Conservation (phyloP, 2,329 filamentous ascomycete species). For the Cladorrhinum sp. region DNA sequence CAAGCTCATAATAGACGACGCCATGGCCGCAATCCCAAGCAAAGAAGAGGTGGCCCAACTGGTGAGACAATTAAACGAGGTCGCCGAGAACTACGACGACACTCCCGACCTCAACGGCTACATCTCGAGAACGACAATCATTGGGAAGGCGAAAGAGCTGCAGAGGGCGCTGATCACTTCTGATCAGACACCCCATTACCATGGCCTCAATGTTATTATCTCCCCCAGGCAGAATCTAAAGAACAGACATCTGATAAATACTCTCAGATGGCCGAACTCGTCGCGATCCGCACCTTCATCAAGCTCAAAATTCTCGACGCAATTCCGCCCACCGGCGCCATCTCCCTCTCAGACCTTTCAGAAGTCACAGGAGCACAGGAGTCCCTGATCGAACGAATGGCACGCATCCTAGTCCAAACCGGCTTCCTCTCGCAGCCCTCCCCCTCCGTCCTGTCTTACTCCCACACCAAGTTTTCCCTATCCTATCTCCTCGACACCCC, state of each 20-base stretch:
- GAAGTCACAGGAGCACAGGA: constrained; percentile 29
- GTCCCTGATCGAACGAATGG: constrained; percentile 32
- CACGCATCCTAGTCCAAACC: constrained; percentile 31
- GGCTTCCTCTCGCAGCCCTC: constrained; percentile 33
- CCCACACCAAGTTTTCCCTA: constrained; percentile 33
- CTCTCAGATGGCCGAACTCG: constrained; percentile 31
- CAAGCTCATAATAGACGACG: too few relatives aligned
- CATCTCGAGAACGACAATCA: constrained; percentile 30
- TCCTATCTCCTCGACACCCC: constrained; percentile 30
- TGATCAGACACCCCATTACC: constrained; percentile 33
- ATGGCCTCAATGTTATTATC: constrained; percentile 31
- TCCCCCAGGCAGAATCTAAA: too few relatives aligned
- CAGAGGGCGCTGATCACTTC: constrained; percentile 29
- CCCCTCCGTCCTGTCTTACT: constrained; percentile 30
- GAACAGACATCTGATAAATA: background rate
- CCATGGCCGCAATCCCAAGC: constrained; percentile 9
- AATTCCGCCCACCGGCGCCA: constrained; percentile 29
- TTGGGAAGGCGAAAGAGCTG: constrained; percentile 29
- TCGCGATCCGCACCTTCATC: constrained; percentile 33
- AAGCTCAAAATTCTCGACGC: constrained; percentile 31
- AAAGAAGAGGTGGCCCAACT: constrained; percentile 24
- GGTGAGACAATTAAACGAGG: constrained; percentile 22
- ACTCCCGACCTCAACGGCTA: constrained; percentile 27
- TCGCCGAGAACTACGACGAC: constrained; percentile 26
- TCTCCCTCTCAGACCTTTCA: constrained; percentile 31